Conservation (phyloP, 805 yeast genomes). For the Lipomyces yamanashiensis region DNA sequence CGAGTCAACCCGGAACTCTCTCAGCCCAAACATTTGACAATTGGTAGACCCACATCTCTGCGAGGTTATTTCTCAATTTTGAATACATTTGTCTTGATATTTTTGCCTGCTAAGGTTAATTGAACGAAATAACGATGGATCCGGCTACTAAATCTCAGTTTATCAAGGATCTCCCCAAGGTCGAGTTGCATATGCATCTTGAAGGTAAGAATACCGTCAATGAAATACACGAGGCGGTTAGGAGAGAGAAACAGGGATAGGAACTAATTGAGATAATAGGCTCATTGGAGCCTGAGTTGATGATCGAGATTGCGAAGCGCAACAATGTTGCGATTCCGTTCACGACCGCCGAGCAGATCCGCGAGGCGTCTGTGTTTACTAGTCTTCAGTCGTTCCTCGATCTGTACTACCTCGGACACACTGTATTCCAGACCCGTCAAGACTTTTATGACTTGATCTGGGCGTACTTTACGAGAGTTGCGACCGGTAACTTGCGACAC, state of each 20-base stretch:
- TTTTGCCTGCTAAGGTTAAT: no score
- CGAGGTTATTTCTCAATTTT: not conserved
- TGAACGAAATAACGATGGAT: conserved; percentile 20
- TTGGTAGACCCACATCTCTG: no score
- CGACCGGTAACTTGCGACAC: conserved; percentile 35
- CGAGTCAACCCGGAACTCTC: not conserved
- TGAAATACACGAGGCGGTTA: not conserved
- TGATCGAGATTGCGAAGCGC: conserved; percentile 70
- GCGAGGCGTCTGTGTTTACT: conserved; percentile 61
- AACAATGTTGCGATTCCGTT: conserved; percentile 65
- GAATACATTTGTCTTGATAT: no score
- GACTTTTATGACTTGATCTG: conserved; percentile 82
- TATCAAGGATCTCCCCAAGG: conserved; percentile 74
- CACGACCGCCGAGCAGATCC: conserved; percentile 58
- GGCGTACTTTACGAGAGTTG: conserved; percentile 58
- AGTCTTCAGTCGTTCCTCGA: conserved; percentile 79
- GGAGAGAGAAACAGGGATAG: not conserved
- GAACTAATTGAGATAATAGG: conserved; percentile 15
- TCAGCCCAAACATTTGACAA: no score
- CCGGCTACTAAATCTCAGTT: conserved; percentile 46
- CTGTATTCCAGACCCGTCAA: conserved; percentile 67
- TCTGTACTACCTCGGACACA: conserved; percentile 80
- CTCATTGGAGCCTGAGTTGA: conserved; percentile 70
- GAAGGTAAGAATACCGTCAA: conserved; percentile 59
- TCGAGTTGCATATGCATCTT: conserved; percentile 84